Evolutionary conservation across 2,329 filamentous ascomycete species (phyloP), one percentile per base, ranked within the genome.

Genomic region (Alternaria sp.): DNA sequence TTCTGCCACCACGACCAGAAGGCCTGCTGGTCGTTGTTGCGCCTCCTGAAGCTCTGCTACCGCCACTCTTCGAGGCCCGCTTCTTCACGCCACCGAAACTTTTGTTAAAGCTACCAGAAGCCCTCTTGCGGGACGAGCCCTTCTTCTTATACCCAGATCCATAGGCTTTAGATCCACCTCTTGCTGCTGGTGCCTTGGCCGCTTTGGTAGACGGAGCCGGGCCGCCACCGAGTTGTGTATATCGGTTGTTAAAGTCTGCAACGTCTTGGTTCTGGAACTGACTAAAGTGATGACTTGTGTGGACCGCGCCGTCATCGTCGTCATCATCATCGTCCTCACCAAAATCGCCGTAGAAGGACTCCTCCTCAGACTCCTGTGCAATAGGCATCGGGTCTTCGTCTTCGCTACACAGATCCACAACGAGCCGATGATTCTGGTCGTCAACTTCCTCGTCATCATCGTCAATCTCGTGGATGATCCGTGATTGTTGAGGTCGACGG

Each of bases 361-460:
- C 62, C 27, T 63, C 73, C 27, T 70, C 72, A 2, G 46, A 40
- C 14, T 73, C 64, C 5, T 50, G 61, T 8, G 55, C 59, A 8
- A 45, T 36, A 30, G 59, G 59, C n/a, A 50, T 41, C 2, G 60
- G 60, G 4, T 74, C 72, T 16, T 76, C 71, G 79, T 56, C 71
- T 18, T 72, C 68, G 51, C 72, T 60, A 57, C 79, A 79, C 22
- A 85, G 78, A 51, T 84, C 78, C 51, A 85, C 81, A 22, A 85
- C 80, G 50, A 81, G 81, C 25, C 66, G 63, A 40, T 84, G 84
- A 64, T 87, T 85, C 2, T 82, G 83, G 67, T 85, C 83, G 30
- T 81, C 71, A 5, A 78, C 66, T 14, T 77, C 77, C 20, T 84
- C 78, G 52, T 78, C 78, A 52, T 74, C 74, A 55, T 78, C 78